Conservation (phyloP, 371 early-diverging fungal species). For the Nematocida minor region DNA sequence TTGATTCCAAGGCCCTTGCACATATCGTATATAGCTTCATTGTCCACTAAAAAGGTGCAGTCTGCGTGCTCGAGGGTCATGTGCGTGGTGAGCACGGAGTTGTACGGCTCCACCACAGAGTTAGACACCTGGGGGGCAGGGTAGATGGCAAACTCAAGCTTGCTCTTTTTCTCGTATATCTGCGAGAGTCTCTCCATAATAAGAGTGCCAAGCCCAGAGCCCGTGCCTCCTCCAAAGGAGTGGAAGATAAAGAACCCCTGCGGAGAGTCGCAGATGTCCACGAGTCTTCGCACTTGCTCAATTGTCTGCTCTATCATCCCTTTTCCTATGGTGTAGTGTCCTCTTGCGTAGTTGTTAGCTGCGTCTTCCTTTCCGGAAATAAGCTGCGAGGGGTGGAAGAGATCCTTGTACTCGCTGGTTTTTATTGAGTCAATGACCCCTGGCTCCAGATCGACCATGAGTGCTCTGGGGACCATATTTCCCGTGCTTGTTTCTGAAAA, state of each 20-base stretch:
- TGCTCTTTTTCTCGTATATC: constrained; percentile 94
- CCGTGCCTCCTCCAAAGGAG: constrained; percentile 95
- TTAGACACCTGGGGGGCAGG: constrained; percentile 95
- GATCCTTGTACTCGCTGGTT: constrained; percentile 81
- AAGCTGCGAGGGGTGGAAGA: constrained; percentile 95
- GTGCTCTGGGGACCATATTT: constrained; percentile 93
- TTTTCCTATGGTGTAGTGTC: constrained; percentile 97
- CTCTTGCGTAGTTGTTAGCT: constrained; percentile 98
- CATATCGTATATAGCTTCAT: constrained; percentile 87
- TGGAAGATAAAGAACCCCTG: constrained; percentile 67
- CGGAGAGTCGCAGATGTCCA: constrained; percentile 83
- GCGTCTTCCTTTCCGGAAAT: constrained; percentile 97
- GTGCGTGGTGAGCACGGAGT: constrained; percentile 91
- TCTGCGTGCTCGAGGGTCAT: constrained; percentile 91
- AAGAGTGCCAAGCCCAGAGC: constrained; percentile 94
- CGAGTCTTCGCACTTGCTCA: constrained; percentile 87
- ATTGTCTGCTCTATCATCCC: constrained; percentile 86
- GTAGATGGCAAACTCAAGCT: constrained; percentile 94
- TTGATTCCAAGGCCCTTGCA: constrained; percentile 94
- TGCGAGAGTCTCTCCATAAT: constrained; percentile 87
- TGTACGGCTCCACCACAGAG: constrained; percentile 83
- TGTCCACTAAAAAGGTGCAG: constrained; percentile 97
- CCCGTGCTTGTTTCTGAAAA: constrained; percentile 85
- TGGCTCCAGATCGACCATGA: constrained; percentile 92
- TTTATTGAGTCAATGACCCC: constrained; percentile 91